phyloP scores from a whole-genome alignment of 805 yeast genomes.

The Ogataea allantospora region DNA sequence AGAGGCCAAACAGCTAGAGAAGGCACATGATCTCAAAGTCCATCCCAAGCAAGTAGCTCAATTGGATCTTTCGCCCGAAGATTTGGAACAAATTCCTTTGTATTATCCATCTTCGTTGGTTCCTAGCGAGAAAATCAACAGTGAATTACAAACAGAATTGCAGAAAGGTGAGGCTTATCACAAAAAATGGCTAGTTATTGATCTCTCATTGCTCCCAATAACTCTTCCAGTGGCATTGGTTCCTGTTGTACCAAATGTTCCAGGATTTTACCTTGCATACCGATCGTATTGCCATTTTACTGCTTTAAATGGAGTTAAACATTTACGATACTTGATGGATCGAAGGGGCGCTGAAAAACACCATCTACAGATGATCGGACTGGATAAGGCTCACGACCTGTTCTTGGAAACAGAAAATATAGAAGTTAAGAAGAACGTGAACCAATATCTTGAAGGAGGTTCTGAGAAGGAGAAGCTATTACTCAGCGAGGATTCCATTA shows the following conservation, averaged over 20 bases:
- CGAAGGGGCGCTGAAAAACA: slow-evolving; percentile 25
- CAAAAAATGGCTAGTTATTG: slow-evolving; percentile 48
- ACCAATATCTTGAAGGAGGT: slow-evolving; percentile 13
- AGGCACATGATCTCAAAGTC: slow-evolving; percentile 6
- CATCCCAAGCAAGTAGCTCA: slow-evolving; percentile 11
- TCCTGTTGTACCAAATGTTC: slow-evolving; percentile 89
- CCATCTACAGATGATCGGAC: slow-evolving; percentile 37
- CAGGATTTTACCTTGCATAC: slow-evolving; percentile 82
- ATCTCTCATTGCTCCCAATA: slow-evolving; percentile 66
- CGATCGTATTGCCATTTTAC: slow-evolving; percentile 82
- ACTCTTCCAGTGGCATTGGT: slow-evolving; percentile 76
- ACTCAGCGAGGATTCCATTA: slow-evolving; percentile 45
- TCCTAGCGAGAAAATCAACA: slow-evolving; percentile 27
- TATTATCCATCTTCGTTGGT: slow-evolving; percentile 47
- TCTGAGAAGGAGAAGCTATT: slow-evolving; percentile 38
- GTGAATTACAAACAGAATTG: slow-evolving; percentile 44
- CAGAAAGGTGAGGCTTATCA: slow-evolving; percentile 50
- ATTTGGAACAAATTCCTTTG: slow-evolving; percentile 42
- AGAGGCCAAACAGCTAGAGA: slow-evolving; percentile 5
- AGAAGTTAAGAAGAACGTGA: slow-evolving; percentile 19
- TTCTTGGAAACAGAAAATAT: slow-evolving; percentile 24
- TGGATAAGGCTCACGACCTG: slow-evolving; percentile 33
- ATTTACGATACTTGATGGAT: slow-evolving; percentile 56
- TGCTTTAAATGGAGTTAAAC: slow-evolving; percentile 72
- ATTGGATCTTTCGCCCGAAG: slow-evolving; percentile 18